Evolutionary conservation across 2,329 filamentous ascomycete genomes (phyloP), one percentile per base, ranked within the genome.

Genomic region (Bimuria novae-zelandiae): DNA sequence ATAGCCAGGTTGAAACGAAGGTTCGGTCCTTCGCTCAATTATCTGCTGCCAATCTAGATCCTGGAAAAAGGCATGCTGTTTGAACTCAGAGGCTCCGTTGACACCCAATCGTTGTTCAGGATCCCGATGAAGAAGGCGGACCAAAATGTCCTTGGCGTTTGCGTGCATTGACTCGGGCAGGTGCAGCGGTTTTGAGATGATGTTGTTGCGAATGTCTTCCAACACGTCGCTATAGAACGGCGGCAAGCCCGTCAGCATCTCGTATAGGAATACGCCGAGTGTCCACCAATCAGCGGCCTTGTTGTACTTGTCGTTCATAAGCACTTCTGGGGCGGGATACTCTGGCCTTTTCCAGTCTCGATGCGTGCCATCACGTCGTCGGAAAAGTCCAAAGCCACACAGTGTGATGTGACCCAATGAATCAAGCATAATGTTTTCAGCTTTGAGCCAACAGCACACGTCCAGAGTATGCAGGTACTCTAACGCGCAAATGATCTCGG

Each of bases 191-290:
- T 70, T 93, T 68, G 97, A 97, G 0, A 93, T 93, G 70, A 97
- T 97, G 77, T 97, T 97, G 80, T 97, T 97, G 80, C 97, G 97
- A 92, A 97, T 97, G 74, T 97, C 92, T 75, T 97, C 92, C 0
- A 92, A 97, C 69, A 97, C 93, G 68, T 97, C 93, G 52, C 93
- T 93, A 66, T 97, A 97, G 76, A 97, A 97, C 0, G 93, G 93
- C 64, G 91, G 96, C 93, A 93, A 97, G 29, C 93, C 93, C 67
- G 93, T 97, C 77, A 93, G 97, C 93, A 97, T 97, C 75, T 97
- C 93, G 67, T 97, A 97, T 1, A 97, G 93, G 45, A 97, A 80
- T 36, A 97, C 93, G 49, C 93, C 93, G 11, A 97, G 81, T 1
- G 93, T 97, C 93, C 93, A 97, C 74, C 97, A 97, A 74, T 97